These are phyloP conservation scores for Cryphonectria naterciae DNA, from an alignment of 2,329 filamentous ascomycete species.

Conservation along the genomic window DNA sequence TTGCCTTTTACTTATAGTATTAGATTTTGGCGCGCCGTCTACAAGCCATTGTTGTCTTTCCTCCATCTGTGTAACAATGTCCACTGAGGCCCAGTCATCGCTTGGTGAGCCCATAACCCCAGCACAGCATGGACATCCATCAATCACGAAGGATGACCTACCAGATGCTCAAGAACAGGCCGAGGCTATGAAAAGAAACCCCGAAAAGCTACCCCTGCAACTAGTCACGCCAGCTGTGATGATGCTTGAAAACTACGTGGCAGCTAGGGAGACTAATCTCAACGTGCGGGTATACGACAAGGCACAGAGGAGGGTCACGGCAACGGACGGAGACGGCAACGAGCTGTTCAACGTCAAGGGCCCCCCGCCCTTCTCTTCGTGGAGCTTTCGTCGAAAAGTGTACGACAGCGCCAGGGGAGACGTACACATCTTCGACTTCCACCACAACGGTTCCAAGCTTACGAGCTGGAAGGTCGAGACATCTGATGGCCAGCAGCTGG, in stretches of 20 bases:
- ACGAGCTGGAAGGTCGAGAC: background rate
- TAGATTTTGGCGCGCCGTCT: no score
- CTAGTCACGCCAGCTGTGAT: background rate
- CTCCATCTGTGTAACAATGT: background rate
- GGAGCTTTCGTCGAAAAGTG: background rate
- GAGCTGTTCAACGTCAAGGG: conserved; percentile 1
- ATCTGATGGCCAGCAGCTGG: background rate
- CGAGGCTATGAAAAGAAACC: background rate
- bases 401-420: background rate
- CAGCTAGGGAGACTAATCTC: background rate
- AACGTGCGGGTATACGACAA: background rate
- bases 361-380: background rate
- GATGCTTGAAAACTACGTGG: background rate
- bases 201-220: background rate
- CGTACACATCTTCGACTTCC: conserved; percentile 4
- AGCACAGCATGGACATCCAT: background rate
- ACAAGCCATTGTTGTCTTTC: background rate
- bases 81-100: background rate
- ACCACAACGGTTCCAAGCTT: background rate
- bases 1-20: no score
- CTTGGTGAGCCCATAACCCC: background rate
- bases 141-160: background rate
- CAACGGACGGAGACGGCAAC: background rate
- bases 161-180: background rate
- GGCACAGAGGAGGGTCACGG: background rate